Conservation (phyloP, 768 basidiomycete genomes). For the Lentinula sp. region DNA sequence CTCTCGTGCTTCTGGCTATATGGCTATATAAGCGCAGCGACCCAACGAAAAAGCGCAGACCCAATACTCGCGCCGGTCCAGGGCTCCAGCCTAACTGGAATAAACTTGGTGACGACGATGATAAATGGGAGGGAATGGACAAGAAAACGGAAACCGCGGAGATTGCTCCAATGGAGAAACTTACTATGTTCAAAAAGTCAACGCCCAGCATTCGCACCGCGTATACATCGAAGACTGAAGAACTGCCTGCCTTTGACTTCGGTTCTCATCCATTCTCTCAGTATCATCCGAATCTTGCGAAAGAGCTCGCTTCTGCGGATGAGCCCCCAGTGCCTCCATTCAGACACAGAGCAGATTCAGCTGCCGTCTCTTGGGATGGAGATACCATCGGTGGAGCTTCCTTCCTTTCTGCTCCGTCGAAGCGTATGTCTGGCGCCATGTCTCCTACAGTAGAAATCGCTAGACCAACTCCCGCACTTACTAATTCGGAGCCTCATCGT, state of each 20-base stretch:
- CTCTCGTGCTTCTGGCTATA: slow-evolving; percentile 45
- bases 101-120: slow-evolving; percentile 47
- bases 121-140: slow-evolving; percentile 38
- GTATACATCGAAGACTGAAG: slow-evolving; percentile 40
- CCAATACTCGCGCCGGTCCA: slow-evolving; percentile 32
- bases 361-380: slow-evolving; percentile 49
- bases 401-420: slow-evolving; percentile 42
- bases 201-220: slow-evolving; percentile 47
- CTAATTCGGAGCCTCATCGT: slow-evolving; percentile 41
- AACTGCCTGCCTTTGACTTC: slow-evolving; percentile 31
- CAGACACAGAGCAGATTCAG: slow-evolving; percentile 36
- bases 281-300: slow-evolving; percentile 50
- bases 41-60: slow-evolving; percentile 32
- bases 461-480: slow-evolving; percentile 58
- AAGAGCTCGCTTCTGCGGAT: slow-evolving; percentile 37
- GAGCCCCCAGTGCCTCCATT: slow-evolving; percentile 37
- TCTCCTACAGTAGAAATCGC: slow-evolving; percentile 46
- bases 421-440: slow-evolving; percentile 35
- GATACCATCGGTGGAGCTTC: slow-evolving; percentile 44
- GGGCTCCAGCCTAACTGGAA: slow-evolving; percentile 37
- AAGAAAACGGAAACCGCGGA: slow-evolving; percentile 29
- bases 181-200: slow-evolving; percentile 65
- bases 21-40: slow-evolving; percentile 51
- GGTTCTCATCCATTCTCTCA: slow-evolving; percentile 45
- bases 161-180: slow-evolving; percentile 49